Evolutionary conservation across 2,329 filamentous ascomycete genomes (phyloP), one percentile per base, ranked within the genome.

Genomic region (Onygenales sp.): DNA sequence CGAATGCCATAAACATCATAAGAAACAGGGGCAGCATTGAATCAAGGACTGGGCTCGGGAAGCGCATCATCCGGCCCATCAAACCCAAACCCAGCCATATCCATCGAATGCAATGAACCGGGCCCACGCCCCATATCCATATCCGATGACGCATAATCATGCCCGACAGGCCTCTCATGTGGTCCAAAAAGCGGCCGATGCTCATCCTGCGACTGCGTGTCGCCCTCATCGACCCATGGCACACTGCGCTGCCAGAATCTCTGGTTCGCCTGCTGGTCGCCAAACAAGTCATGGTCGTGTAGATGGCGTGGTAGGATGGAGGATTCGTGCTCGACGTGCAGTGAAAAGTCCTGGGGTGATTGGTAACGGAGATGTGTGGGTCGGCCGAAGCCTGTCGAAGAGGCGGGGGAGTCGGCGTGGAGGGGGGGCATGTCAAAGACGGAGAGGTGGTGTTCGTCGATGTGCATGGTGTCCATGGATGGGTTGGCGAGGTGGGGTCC

Each of bases 81-180:
- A 34, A 71, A 65, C 32, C 70, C 69, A 51, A 73, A 73, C 11
- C 68, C 70, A 53, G 70, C 70, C 70, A 73, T 73, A 52, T 73
- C 70, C 56, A 73, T 70, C 9, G 70, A 72, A 56, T 73, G 70
- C 50, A 73, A 59, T 6, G 70, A 73, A 4, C 70, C 70, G 4
- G 70, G 70, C 0, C 70, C 70, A 43, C 69, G 67, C 34, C 69
- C 70, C 14, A 72, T 56, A 32, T 71, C 72, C 49, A 73, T 70
- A 52, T 73, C 70, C 21, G 70, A 72, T 9, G 70, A 71, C 33
- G 69, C 69, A 61, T 72, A 73, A 57, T 72, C 70, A 54, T 72
- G 67, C 58, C 71, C 53, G 33, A 52, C 69, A 27, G 72, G 62
- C 49, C 70, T 69, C 53, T 71, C 67, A 52, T 72, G 69, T 14